These are phyloP conservation scores for Tanacetum coccineum DNA, from an alignment of 129 eudicot species.

Conservation along the genomic window DNA sequence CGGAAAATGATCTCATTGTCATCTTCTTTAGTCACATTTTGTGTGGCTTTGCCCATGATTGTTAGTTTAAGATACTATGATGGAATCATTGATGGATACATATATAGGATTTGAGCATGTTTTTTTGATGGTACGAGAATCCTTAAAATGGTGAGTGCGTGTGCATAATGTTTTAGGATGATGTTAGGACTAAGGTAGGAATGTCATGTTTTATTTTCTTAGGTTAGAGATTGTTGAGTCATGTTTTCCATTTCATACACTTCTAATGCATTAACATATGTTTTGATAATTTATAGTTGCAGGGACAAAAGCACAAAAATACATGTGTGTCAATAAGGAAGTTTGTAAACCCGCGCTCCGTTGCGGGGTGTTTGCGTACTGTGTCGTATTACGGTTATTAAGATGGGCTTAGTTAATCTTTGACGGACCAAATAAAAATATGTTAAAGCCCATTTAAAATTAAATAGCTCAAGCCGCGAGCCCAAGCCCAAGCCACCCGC, in stretches of 20 bases:
- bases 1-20: slow-evolving; percentile 55
- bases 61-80: not conserved
- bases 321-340: no score
- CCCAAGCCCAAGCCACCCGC: no score
- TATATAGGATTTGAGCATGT: slow-evolving; percentile 20
- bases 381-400: no score
- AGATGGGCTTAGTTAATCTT: no score
- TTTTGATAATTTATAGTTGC: no score
- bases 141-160: slow-evolving; percentile 7
- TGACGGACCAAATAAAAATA: no score
- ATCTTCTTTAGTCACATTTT: slow-evolving; percentile 21
- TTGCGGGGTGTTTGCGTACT: no score
- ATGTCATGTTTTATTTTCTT: slow-evolving; percentile 29
- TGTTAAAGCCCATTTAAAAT: no score
- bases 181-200: slow-evolving; percentile 25
- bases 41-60: slow-evolving; percentile 35
- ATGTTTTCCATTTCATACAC: slow-evolving; percentile 25
- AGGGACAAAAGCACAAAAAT: no score
- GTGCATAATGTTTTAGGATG: slow-evolving; percentile 36
- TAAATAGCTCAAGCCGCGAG: no score
- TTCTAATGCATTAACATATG: no score
- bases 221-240: slow-evolving; percentile 57
- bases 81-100: not conserved
- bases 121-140: not conserved
- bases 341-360: no score